Base-by-base conservation (phyloP, 805 yeast genomes). In the Clavispora vitiphila region DNA sequence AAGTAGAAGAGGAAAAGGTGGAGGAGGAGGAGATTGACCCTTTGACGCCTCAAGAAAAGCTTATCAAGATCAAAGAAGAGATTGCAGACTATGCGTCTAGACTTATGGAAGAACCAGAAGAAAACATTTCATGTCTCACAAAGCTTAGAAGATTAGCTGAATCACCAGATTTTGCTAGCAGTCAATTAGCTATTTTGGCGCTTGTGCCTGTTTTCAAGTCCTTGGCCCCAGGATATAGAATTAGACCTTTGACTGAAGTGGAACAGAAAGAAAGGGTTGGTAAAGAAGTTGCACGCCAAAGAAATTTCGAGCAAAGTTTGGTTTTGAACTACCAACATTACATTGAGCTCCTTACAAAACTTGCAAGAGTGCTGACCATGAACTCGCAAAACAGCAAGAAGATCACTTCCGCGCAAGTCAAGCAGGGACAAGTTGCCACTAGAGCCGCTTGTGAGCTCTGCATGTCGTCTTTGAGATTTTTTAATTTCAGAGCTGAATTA, bases 21-120 rank as follows among this genome's bases (percentile, higher is more conserved):
- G 56, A 46, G 22, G 63, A 60, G 23, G 59, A 53, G 18, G 60
- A 55, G 14, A 67, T 62, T 15, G 62, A 20, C 4, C 72, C 67
- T 6, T 54, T 74, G 11, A 54, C 76, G 0, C 78, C 79, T 1
- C 65, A 61, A 42, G 84, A 84, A 57, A 71, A 70, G 41, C 67
- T 86, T 20, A 51, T 72, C 6, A 74, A 77, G 43, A 68, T 85
- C 32, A 86, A 89, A 55, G 97, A 89, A 63, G 86, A 85, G 41
- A 77, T 93, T 32, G 96, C 98, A 0, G 80, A 76, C 15, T 61
- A 83, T 37, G 96, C 95, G 1, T 85, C 86, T 30, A 75, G 76
- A 32, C 64, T 91, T 26, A 80, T 80, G 54, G 95, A 89, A 58
- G 86, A 87, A 44, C 96, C 98, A 6, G 98, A 93, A 60, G 96